Evolutionary conservation across 1,284 basidiomycete species (phyloP), one percentile per base, ranked within the genome.

Genomic region (Hymenochaete sp.): DNA sequence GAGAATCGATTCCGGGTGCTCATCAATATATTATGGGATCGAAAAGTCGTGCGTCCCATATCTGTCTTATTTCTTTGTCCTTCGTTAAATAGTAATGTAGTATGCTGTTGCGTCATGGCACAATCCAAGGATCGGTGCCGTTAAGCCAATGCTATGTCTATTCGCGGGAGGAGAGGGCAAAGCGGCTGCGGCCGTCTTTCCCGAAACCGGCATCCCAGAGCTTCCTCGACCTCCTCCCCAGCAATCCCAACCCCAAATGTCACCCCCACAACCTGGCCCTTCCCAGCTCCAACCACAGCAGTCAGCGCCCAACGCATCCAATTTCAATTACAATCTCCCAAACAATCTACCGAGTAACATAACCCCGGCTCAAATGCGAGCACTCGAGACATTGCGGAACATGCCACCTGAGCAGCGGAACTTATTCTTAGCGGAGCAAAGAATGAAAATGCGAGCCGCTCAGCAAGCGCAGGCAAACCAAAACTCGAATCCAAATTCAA

Each of bases 81-180:
- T 9, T 28, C 11, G 3, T 16, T 7, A 6, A 13, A 27, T 42
- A 8, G 26, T 13, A 29, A 33, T 33, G 8, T 49, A 83, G 80
- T 82, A 71, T 46, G 76, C 76, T 10, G 59, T 72, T 9, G 66
- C 72, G 3, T 65, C 68, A 13, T 84, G 81, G 77, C 62, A 61
- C 2, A 59, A 67, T 5, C 70, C 72, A 0, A 64, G 22, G 63
- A 14, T 71, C 71, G 1, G 54, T 51, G 3, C 61, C 64, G 25
- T 65, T 66, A 25, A 67, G 67, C 38, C 51, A 10, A 76, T 73
- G 36, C 61, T 76, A 1, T 59, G 83, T 4, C 61, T 84, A 24
- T 75, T 81, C 53, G 44, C 67, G 14, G 32, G 25, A 9, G 52
- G 60, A 7, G 54, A 54, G 16, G 54, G 50, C 7, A 50, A 56